These are phyloP conservation scores for Limnanthes douglasii DNA, from an alignment of 345 rosid species.

Conservation along the genomic window DNA sequence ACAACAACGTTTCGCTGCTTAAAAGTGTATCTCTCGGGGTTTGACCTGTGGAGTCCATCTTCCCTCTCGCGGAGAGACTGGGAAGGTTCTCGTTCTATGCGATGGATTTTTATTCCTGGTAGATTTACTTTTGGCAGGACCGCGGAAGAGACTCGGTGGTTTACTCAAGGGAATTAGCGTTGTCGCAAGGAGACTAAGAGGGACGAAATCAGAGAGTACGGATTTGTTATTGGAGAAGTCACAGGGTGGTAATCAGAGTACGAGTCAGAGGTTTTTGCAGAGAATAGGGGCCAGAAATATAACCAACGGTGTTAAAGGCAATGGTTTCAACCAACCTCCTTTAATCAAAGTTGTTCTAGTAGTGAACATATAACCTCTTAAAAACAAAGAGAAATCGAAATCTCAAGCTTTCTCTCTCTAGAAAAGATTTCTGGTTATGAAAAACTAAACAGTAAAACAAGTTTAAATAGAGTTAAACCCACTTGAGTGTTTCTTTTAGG, in stretches of 20 bases:
- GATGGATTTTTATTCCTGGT: constrained; percentile 54
- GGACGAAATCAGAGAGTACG: constrained; percentile 27
- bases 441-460: too few relatives aligned
- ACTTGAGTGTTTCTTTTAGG: too few relatives aligned
- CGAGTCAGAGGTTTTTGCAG: constrained; percentile 52
- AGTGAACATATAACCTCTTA: too few relatives aligned
- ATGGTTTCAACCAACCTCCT: too few relatives aligned
- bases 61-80: constrained; percentile 32
- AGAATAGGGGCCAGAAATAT: constrained; percentile 56
- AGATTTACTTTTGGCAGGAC: constrained; percentile 43
- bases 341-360: too few relatives aligned
- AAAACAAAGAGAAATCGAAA: too few relatives aligned
- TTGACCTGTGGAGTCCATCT: constrained; percentile 44
- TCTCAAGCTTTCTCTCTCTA: too few relatives aligned
- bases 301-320: constrained; percentile 39
- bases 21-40: constrained; percentile 32
- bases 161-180: constrained; percentile 41
- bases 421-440: too few relatives aligned
- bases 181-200: constrained; percentile 38
- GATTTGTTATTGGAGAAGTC: constrained; percentile 20
- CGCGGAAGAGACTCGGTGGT: constrained; percentile 36
- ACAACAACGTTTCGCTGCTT: constrained; percentile 27
- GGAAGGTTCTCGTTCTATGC: constrained; percentile 37
- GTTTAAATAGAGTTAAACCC: too few relatives aligned
- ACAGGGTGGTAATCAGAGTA: constrained; percentile 21